phyloP scores from a whole-genome alignment of 2,329 filamentous ascomycete species.

The Fusarium equiseti region DNA sequence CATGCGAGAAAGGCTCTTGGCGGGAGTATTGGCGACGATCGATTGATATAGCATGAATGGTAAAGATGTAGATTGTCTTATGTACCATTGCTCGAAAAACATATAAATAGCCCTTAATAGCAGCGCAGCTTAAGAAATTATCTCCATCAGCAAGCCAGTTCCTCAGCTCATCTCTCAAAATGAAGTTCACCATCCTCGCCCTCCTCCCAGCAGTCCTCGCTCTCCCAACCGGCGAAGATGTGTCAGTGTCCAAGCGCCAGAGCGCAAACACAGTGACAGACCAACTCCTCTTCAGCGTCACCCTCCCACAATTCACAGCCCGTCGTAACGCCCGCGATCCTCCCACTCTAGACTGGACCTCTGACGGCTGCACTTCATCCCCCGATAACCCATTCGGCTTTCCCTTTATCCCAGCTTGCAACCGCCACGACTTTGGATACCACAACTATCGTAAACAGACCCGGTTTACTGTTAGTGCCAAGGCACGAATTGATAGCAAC shows the following conservation, averaged over 20 bases:
- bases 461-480: constrained; percentile 59
- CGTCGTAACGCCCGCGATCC: constrained; percentile 57
- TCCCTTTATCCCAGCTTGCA: constrained; percentile 59
- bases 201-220: constrained; percentile 45
- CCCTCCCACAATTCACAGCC: constrained; percentile 57
- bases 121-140: too few species aligned
- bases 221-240: constrained; percentile 31
- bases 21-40: neutral
- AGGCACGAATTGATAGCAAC: constrained; percentile 64
- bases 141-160: neutral
- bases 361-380: constrained; percentile 58
- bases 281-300: constrained; percentile 58
- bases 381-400: constrained; percentile 60
- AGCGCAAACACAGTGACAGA: constrained; percentile 56
- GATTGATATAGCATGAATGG: too few species aligned
- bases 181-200: constrained; percentile 51
- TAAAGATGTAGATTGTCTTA: neutral
- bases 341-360: constrained; percentile 55
- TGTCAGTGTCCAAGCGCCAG: constrained; percentile 37
- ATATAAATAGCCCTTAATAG: constrained; percentile 27
- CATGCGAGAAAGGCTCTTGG: neutral
- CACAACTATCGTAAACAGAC: constrained; percentile 63
- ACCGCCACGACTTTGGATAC: constrained; percentile 70
- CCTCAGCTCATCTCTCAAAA: constrained; percentile 26
- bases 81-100: neutral